Evolutionary conservation across 257 asterid species (phyloP), one percentile per base, ranked within the genome.

Genomic region (Apocynum venetum): DNA sequence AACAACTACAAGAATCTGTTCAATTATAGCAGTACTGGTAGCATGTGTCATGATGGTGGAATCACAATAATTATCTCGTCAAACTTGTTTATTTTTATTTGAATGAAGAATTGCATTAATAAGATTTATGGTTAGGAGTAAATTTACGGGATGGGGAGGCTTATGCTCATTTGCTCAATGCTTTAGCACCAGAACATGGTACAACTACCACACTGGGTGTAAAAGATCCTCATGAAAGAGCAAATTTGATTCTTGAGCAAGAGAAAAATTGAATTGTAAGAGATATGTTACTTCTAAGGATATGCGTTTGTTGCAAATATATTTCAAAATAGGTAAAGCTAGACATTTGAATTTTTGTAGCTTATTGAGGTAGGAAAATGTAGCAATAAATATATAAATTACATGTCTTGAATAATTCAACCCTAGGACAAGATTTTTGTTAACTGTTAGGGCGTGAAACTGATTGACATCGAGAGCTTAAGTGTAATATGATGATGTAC

Each of bases 281-380:
- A 85, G 96, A 91, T 93, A 86, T 83, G 89, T 93, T 67, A 88
- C 94, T 78, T 87, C 99, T 46, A 89, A 88, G 82, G 99, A 95
- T 82, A 95, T 70, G 99, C 97, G 19, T 95, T 95, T 82, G 98
- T 95, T 35, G 98, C 98, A 48, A 97, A 95, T 77, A 91, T 92
- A 86, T 95, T 95, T 86, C 98, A 95, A 78, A 87, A 95, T 80
- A 92, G 97, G 98, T 92, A 57, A 71, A 78, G 44, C 63, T 35
- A 20, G 31, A 0, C 4, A 15, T 64, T 73, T 17, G 25, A 38
- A 52, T 46, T 77, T 17, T 17, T 56, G 56, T 19, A 13, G 68
- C 14, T 47, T 53, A 10, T 4, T 46, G 52, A 53, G 38, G 74
- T 13, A n/a, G 2, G 48, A 65, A 65, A 38, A 25, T 11, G 8